Conservation (phyloP, 2,329 filamentous ascomycete genomes). For the Blumeria hordei region DNA sequence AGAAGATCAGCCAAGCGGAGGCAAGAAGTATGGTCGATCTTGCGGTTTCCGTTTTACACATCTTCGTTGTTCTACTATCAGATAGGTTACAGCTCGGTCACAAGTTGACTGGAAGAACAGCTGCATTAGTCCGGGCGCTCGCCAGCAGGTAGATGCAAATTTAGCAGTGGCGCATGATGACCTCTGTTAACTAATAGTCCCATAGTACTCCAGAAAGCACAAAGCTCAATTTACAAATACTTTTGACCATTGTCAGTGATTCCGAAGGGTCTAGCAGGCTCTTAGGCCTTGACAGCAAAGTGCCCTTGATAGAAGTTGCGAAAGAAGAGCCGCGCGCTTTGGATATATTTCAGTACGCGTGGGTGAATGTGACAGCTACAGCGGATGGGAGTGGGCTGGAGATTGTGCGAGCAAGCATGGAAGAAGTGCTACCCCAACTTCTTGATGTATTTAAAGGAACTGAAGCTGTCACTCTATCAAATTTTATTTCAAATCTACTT, state of each 20-base stretch:
- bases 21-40: constrained; percentile 36
- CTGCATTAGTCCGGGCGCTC: constrained; percentile 26
- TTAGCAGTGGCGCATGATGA: not conserved
- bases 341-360: constrained; percentile 30
- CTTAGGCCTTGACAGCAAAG: constrained; percentile 25
- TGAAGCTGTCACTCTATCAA: constrained; percentile 33
- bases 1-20: constrained; percentile 18
- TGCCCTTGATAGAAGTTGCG: constrained; percentile 30
- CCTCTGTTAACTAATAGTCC: not conserved
- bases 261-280: constrained; percentile 25
- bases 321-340: constrained; percentile 27
- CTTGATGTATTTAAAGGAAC: constrained; percentile 30
- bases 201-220: constrained; percentile 27
- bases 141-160: constrained; percentile 23
- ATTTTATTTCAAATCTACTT: constrained; percentile 29
- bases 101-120: constrained; percentile 28
- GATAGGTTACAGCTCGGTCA: constrained; percentile 20
- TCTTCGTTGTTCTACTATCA: constrained; percentile 33
- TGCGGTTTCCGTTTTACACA: constrained; percentile 36
- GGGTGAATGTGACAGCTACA: constrained; percentile 24
- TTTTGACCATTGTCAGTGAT: constrained; percentile 29
- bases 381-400: constrained; percentile 12
- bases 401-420: constrained; percentile 19
- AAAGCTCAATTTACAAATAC: constrained; percentile 28
- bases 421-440: constrained; percentile 23